These are phyloP conservation scores for Lactarius sanguifluus DNA, from an alignment of 768 basidiomycete genomes.

Conservation along the genomic window DNA sequence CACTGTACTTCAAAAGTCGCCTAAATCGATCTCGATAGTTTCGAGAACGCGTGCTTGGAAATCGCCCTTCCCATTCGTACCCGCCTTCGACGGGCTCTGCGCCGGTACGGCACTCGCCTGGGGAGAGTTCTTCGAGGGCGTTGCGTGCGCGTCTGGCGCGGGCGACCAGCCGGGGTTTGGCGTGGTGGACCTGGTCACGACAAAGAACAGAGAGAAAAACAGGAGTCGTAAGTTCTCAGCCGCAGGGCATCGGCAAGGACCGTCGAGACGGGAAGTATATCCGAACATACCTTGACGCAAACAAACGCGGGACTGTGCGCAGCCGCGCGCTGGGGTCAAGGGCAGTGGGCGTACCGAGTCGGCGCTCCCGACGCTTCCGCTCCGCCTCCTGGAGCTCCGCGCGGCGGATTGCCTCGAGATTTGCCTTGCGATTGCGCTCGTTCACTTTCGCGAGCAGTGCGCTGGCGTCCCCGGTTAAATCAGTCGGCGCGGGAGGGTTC, in stretches of 20 bases:
- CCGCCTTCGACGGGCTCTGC: slow-evolving; percentile 32
- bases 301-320: slow-evolving; percentile 60
- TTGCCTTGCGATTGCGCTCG: slow-evolving; percentile 85
- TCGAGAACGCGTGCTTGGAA: slow-evolving; percentile 62
- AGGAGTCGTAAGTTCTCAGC: not conserved
- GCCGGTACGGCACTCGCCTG: slow-evolving; percentile 26
- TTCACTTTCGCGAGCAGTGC: slow-evolving; percentile 75
- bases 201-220: slow-evolving; percentile 22
- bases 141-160: slow-evolving; percentile 26
- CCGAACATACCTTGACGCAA: slow-evolving; percentile 57
- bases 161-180: slow-evolving; percentile 40
- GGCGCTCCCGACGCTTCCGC: slow-evolving; percentile 67
- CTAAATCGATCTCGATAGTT: slow-evolving; percentile 71
- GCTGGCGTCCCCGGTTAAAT: slow-evolving; percentile 30
- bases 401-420: slow-evolving; percentile 73
- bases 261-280: not conserved
- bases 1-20: slow-evolving; percentile 55
- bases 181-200: slow-evolving; percentile 40
- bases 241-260: not conserved
- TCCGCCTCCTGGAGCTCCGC: slow-evolving; percentile 72
- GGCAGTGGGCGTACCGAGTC: slow-evolving; percentile 45
- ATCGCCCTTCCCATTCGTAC: slow-evolving; percentile 42
- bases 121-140: slow-evolving; percentile 41
- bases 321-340: slow-evolving; percentile 66
- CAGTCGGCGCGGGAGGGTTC: slow-evolving; percentile 19